Evolutionary conservation across 192 early-diverging fungal genomes (phyloP).

Genomic region (Mortierella antarctica): DNA sequence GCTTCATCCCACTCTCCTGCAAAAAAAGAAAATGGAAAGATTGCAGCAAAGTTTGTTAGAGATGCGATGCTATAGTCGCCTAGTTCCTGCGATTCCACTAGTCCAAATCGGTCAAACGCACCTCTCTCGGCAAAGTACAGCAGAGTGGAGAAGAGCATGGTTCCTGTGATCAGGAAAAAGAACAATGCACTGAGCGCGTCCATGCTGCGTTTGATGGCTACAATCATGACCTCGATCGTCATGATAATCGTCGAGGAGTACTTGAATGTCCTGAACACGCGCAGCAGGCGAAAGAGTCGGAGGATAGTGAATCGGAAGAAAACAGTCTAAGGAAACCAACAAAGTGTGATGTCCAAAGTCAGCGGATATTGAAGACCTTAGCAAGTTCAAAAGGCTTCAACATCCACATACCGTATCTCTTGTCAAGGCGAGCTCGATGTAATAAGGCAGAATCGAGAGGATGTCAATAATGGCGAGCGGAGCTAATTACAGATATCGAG

Average conservation of each 20-base stretch:
- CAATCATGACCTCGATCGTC: slow-evolving; percentile 87
- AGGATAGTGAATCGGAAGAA: slow-evolving; percentile 88
- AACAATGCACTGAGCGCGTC: slow-evolving; percentile 80
- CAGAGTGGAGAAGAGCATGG: slow-evolving; percentile 78
- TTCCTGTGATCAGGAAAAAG: slow-evolving; percentile 77
- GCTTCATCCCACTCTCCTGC: slow-evolving; percentile 73
- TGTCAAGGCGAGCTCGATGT: slow-evolving; percentile 75
- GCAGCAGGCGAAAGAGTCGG: slow-evolving; percentile 77
- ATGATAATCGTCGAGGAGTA: slow-evolving; percentile 84
- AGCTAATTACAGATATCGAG: slow-evolving; percentile 34
- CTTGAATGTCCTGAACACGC: slow-evolving; percentile 85
- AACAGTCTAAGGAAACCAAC: slow-evolving; percentile 63
- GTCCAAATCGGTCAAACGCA: slow-evolving; percentile 1
- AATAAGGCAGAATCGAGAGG: slow-evolving; percentile 83
- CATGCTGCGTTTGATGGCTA: slow-evolving; percentile 77
- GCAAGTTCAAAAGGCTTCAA: background rate
- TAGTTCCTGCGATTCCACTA: background rate
- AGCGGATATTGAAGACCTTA: background rate
- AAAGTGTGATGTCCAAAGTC: background rate
- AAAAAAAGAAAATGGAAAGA: background rate
- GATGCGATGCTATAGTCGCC: background rate
- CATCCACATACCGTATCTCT: slow-evolving; percentile 65
- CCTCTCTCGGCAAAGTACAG: slow-evolving; percentile 88
- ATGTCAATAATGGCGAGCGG: slow-evolving; percentile 79
- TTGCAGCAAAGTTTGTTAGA: background rate